A percentile compares a stretch with the other conserved stretches of the same genome.
These are phyloP conservation scores for Phytophthora quininea DNA, from an alignment of 352 stramenopile species.

Conservation along the genomic window DNA sequence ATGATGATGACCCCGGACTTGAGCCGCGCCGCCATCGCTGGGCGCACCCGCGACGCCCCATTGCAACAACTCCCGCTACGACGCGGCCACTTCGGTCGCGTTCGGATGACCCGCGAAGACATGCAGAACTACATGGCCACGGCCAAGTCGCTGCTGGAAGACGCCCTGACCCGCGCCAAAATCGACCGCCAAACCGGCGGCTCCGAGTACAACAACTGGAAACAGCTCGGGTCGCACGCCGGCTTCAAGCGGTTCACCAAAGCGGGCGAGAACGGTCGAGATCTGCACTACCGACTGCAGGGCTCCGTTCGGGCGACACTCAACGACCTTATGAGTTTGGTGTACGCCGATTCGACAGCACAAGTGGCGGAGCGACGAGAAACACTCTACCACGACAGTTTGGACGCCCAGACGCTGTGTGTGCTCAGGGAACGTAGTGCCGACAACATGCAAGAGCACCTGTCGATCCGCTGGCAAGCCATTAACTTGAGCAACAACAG, in stretches of 20 bases:
- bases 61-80: constrained; percentile 52
- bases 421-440: constrained; percentile 54
- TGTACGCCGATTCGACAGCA: constrained; percentile 57
- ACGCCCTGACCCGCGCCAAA: constrained; percentile 43
- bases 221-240: constrained; percentile 51
- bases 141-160: constrained; percentile 49
- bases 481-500: constrained; percentile 58
- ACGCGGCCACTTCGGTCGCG: constrained; percentile 49
- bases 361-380: constrained; percentile 52
- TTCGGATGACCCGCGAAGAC: constrained; percentile 40
- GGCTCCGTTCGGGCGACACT: constrained; percentile 58
- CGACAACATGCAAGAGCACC: constrained; percentile 59
- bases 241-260: constrained; percentile 71
- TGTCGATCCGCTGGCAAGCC: constrained; percentile 77
- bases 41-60: constrained; percentile 23
- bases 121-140: constrained; percentile 47
- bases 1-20: constrained; percentile 37
- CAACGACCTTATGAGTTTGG: constrained; percentile 64
- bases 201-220: constrained; percentile 55
- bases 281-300: constrained; percentile 63
- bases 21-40: constrained; percentile 37
- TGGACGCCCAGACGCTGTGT: constrained; percentile 67
- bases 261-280: constrained; percentile 38
- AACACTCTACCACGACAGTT: constrained; percentile 58
- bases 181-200: constrained; percentile 50